Evolutionary conservation across 2,329 filamentous ascomycete genomes (phyloP), one percentile per base, ranked within the genome.

Genomic region (Pyricularia sp.): DNA sequence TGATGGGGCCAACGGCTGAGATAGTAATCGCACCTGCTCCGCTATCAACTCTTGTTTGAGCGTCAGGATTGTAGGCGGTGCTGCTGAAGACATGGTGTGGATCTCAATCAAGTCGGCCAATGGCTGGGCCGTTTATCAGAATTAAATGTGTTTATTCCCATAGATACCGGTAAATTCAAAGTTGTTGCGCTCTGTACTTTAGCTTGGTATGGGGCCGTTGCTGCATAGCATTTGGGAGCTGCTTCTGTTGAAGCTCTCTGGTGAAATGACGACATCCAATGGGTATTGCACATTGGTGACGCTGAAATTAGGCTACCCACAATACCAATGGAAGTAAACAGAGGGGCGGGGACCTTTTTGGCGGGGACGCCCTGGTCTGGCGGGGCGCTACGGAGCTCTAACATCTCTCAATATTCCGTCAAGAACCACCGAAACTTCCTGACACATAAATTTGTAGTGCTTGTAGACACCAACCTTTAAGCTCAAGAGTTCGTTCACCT

Each of bases 41-140:
- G 79, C 78, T 44, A 90, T 78, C 73, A 91, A 91, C 66, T 79
- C 72, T 62, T 85, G 82, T 72, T 91, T 91, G 64, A 87, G 78
- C 28, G 83, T 78, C 61, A 86, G 78, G 67, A 87, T 79, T 2
- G 85, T 86, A 3, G 83, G 83, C 1, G 80, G 74, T 7, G 73
- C 65, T 71, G 60, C 12, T 26, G 16, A 60, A 49, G 60, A 49
- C 60, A 65, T 65, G 35, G 62, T 28, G 31, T 28, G 49, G 31
- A 59, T 59, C 13, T 16, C 24, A 59, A 59, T 59, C 4, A 28
- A 22, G 55, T 30, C 28, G 55, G 24, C 55, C 55, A 59, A 59
- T 59, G 22, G 55, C 55, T 26, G 24, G 26, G 28, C 55, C 55
- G 12, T 59, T 28, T 28, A 59, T 28, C 6, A 26, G 55, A 26